These are phyloP conservation scores for Aquilaria malaccensis DNA, from an alignment of 345 rosid species.

Conservation along the genomic window DNA sequence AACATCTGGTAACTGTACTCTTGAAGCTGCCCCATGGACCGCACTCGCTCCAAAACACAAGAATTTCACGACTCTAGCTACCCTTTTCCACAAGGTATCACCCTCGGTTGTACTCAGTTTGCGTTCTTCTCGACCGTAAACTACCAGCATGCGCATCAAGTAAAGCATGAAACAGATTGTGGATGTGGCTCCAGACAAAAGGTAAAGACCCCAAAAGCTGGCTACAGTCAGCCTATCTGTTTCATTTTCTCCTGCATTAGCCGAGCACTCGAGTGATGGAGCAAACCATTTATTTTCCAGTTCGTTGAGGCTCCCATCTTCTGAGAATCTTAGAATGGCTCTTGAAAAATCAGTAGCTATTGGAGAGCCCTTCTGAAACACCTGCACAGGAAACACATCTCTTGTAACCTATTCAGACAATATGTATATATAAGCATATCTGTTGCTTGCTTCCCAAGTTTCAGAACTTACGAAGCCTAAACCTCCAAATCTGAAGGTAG, in stretches of 20 bases:
- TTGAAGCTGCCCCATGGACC: conserved; percentile 1
- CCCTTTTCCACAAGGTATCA: conserved; percentile 15
- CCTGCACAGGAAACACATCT: conserved; percentile 19
- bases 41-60: conserved; percentile 8
- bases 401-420: background rate
- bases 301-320: conserved; percentile 23
- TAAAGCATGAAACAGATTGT: conserved; percentile 28
- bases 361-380: conserved; percentile 43
- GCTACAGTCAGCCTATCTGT: conserved; percentile 25
- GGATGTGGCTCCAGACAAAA: conserved; percentile 29
- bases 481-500: conserved; percentile 43
- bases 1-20: background rate
- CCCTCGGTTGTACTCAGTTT: background rate
- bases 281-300: conserved; percentile 31
- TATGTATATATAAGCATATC: no score
- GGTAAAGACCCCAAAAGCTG: conserved; percentile 43
- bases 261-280: conserved; percentile 14
- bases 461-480: conserved; percentile 44
- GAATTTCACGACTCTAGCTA: conserved; percentile 4
- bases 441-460: background rate
- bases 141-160: conserved; percentile 8
- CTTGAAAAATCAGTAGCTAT: conserved; percentile 35
- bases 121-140: background rate
- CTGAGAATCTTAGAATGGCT: conserved; percentile 35
- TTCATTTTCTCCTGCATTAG: conserved; percentile 4